A percentile compares a stretch with the other conserved stretches of the same genome.
phyloP scores from a whole-genome alignment of 1,284 basidiomycete species.

The Austropuccinia psidii region DNA sequence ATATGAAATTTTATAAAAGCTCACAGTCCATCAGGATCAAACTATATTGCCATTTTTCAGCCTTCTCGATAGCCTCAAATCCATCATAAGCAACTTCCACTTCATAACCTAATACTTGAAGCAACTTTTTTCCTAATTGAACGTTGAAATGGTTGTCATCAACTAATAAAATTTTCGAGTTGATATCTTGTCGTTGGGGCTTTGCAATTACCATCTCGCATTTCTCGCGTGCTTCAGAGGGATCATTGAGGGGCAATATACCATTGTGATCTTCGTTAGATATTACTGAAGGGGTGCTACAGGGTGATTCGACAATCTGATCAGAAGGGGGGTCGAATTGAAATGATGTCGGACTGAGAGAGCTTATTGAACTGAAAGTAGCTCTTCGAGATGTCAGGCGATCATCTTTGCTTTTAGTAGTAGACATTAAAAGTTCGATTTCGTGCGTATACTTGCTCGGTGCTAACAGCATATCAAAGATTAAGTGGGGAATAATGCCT shows the following conservation, averaged over 20 bases:
- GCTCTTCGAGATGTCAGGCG: not conserved
- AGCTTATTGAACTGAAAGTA: not conserved
- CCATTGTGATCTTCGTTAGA: not conserved
- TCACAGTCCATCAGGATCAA: slow-evolving; percentile 34
- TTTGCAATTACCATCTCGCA: no score
- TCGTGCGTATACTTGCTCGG: slow-evolving; percentile 23
- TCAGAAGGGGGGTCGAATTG: not conserved
- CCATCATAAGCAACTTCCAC: slow-evolving; percentile 24
- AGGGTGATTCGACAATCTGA: not conserved
- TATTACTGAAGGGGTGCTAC: not conserved
- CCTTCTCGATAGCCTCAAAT: slow-evolving; percentile 14
- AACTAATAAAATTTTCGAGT: slow-evolving; percentile 18
- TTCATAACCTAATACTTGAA: slow-evolving; percentile 13
- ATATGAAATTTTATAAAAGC: not conserved
- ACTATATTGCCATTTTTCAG: not conserved
- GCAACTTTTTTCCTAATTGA: slow-evolving; percentile 20
- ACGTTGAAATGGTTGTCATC: slow-evolving; percentile 31
- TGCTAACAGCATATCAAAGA: slow-evolving; percentile 4
- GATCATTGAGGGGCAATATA: not conserved
- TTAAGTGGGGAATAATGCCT: slow-evolving; percentile 32
- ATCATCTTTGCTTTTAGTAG: not conserved
- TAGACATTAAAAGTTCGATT: not conserved
- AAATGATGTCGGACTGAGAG: not conserved
- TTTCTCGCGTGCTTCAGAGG: no score
- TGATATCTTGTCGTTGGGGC: no score